Conservation (phyloP, 176 grass and related monocot species). For the Stipa capillata region DNA sequence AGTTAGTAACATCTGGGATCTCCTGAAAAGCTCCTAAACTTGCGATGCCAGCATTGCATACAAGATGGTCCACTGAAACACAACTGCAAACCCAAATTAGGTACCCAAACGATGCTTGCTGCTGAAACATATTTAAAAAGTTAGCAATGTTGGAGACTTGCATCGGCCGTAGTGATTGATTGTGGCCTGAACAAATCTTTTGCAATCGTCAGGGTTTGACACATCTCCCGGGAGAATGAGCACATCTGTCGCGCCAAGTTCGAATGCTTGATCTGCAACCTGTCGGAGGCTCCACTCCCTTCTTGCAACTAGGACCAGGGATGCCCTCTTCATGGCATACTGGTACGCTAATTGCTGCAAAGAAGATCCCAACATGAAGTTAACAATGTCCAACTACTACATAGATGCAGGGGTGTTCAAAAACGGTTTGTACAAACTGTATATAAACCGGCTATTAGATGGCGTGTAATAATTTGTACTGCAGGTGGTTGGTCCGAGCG, state of each 20-base stretch:
- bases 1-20: slow-evolving; percentile 41
- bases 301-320: slow-evolving; percentile 49
- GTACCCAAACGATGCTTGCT: background rate
- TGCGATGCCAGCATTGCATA: slow-evolving; percentile 51
- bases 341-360: slow-evolving; percentile 59
- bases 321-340: slow-evolving; percentile 49
- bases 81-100: background rate
- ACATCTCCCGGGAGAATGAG: slow-evolving; percentile 41
- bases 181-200: slow-evolving; percentile 26
- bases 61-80: slow-evolving; percentile 59
- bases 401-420: no score
- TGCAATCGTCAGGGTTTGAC: slow-evolving; percentile 30
- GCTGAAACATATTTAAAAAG: background rate
- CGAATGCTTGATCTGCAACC: slow-evolving; percentile 30
- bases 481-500: no score
- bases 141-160: background rate
- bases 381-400: background rate
- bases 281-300: slow-evolving; percentile 39
- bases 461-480: no score
- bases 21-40: slow-evolving; percentile 47
- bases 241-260: slow-evolving; percentile 41
- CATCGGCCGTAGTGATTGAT: slow-evolving; percentile 39
- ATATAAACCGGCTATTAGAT: no score
- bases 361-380: background rate
- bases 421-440: no score